Evolutionary conservation across 2,329 filamentous ascomycete genomes (phyloP).

Genomic region (Venturia carpophila): DNA sequence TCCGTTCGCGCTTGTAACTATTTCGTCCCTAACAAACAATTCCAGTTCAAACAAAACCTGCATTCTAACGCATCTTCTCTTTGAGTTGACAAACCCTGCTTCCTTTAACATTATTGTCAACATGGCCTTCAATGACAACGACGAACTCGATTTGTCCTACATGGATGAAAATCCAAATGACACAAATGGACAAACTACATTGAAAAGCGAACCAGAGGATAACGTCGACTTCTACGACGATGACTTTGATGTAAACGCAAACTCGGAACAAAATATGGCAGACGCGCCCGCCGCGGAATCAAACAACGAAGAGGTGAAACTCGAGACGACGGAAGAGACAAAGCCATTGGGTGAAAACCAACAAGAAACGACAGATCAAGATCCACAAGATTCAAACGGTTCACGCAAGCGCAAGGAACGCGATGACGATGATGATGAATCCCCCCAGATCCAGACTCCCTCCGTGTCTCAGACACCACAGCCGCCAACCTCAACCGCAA

Average conservation of each 20-base stretch:
- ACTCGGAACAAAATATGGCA: not conserved
- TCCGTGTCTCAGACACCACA: conserved; percentile 1
- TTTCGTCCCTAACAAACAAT: conserved; percentile 12
- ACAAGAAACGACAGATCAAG: not conserved
- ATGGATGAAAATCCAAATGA: conserved; percentile 16
- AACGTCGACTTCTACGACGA: conserved; percentile 17
- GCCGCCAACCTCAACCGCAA: conserved; percentile 13
- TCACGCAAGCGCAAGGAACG: conserved; percentile 17
- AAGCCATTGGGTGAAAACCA: not conserved
- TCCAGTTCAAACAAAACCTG: conserved; percentile 11
- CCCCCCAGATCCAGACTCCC: conserved; percentile 1
- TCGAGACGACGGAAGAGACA: not conserved
- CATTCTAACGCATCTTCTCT: conserved; percentile 1
- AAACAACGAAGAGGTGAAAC: conserved; percentile 17
- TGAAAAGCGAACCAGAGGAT: conserved; percentile 37
- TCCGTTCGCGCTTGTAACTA: conserved; percentile 9
- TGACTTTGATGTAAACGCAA: not conserved
- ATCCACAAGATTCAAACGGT: not conserved
- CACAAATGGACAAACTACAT: conserved; percentile 38
- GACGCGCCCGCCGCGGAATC: conserved; percentile 14
- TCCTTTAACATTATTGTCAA: conserved; percentile 15
- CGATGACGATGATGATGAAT: conserved; percentile 18
- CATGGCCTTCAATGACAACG: conserved; percentile 57
- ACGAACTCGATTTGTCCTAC: conserved; percentile 58
- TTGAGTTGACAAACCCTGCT: not conserved